A percentile compares a stretch with the other conserved stretches of the same genome.
Evolutionary conservation across 1,284 basidiomycete species (phyloP).

Genomic region (Chalciporus sp.): DNA sequence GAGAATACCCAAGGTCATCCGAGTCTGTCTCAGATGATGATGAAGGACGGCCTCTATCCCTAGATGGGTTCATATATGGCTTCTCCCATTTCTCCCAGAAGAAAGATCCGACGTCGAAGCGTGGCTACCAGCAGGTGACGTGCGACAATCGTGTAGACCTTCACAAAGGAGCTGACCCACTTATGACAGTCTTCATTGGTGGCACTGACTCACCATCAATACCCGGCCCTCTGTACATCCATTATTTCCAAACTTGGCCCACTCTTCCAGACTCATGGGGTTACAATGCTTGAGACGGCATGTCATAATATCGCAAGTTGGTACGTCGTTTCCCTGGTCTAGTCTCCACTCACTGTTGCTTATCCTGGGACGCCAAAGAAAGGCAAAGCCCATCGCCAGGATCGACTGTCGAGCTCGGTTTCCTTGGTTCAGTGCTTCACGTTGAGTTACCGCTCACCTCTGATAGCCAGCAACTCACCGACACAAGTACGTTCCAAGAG

Average conservation of each 20-base stretch:
- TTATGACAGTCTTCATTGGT: constrained; percentile 78
- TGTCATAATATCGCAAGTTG: constrained; percentile 86
- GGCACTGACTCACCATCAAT: constrained; percentile 82
- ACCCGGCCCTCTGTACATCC: constrained; percentile 80
- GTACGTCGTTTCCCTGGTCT: constrained; percentile 46
- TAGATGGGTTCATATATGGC: constrained; percentile 80
- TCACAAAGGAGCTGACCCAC: constrained; percentile 11
- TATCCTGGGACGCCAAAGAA: constrained; percentile 46
- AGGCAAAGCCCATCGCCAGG: constrained; percentile 74
- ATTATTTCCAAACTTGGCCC: constrained; percentile 76
- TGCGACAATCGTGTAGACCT: background rate
- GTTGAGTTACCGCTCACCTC: constrained; percentile 70
- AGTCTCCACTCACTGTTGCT: constrained; percentile 6
- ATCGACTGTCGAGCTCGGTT: constrained; percentile 70
- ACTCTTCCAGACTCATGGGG: constrained; percentile 73
- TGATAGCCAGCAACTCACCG: constrained; percentile 73
- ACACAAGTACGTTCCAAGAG: constrained; percentile 49
- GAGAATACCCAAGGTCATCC: constrained; percentile 38
- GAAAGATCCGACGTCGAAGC: constrained; percentile 66
- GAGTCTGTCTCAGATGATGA: constrained; percentile 29
- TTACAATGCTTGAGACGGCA: constrained; percentile 82
- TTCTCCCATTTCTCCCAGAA: constrained; percentile 83
- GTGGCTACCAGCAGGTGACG: constrained; percentile 85
- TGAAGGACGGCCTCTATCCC: constrained; percentile 40
- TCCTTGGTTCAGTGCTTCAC: constrained; percentile 75